Conservation (phyloP, 805 yeast genomes). For the Saccharomycopsis schoenii region DNA sequence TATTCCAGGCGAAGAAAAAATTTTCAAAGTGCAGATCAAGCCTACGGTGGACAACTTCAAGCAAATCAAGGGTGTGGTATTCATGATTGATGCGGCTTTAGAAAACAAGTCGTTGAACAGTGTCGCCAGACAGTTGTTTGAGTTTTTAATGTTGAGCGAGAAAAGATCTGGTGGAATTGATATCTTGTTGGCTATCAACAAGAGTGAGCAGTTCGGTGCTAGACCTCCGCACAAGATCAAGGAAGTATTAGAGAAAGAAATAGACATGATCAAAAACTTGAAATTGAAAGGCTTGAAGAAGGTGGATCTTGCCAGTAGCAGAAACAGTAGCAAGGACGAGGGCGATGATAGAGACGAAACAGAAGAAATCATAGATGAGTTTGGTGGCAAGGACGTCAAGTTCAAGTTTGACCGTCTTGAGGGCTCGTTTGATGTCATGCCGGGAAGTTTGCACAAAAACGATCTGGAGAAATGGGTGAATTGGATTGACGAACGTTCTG, state of each 20-base stretch:
- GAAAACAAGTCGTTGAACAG: constrained; percentile 38
- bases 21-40: constrained; percentile 45
- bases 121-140: constrained; percentile 50
- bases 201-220: constrained; percentile 76
- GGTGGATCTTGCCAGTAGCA: constrained; percentile 22
- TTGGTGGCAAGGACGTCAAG: constrained; percentile 29
- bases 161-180: constrained; percentile 54
- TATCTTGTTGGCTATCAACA: constrained; percentile 71
- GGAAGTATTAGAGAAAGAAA: constrained; percentile 44
- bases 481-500: constrained; percentile 73
- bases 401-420: constrained; percentile 65
- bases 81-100: constrained; percentile 66
- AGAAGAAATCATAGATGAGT: constrained; percentile 35
- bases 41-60: constrained; percentile 35
- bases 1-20: constrained; percentile 81
- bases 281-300: constrained; percentile 22
- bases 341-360: constrained; percentile 30
- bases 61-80: constrained; percentile 58
- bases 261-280: constrained; percentile 32
- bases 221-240: constrained; percentile 57
- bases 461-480: constrained; percentile 53
- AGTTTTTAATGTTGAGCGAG: constrained; percentile 55
- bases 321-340: constrained; percentile 16
- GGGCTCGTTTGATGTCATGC: constrained; percentile 58
- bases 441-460: constrained; percentile 60